phyloP scores from a whole-genome alignment of 768 basidiomycete genomes.

The Pleurotus cornucopiae region DNA sequence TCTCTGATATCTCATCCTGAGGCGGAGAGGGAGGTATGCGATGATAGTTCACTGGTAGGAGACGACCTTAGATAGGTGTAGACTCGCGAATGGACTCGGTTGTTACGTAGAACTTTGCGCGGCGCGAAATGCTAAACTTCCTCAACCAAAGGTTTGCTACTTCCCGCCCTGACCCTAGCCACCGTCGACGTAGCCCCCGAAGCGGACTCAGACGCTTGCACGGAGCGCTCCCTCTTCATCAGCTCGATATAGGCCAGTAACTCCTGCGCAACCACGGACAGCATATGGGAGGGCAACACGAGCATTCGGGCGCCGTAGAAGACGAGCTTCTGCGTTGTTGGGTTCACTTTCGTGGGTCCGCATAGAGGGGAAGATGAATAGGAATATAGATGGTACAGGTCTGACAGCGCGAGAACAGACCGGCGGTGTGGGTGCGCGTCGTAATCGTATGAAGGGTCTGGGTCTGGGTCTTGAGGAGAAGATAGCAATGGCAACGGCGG shows the following conservation, averaged over 20 bases:
- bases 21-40: too few species aligned
- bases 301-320: slow-evolving; percentile 68
- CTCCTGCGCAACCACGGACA: slow-evolving; percentile 42
- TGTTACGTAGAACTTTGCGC: too few species aligned
- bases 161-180: too few species aligned
- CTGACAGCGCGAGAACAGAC: slow-evolving; percentile 50
- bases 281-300: slow-evolving; percentile 37
- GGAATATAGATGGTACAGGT: slow-evolving; percentile 38
- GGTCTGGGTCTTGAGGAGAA: neutral
- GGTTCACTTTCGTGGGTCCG: slow-evolving; percentile 18
- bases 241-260: slow-evolving; percentile 14
- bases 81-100: too few species aligned
- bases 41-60: too few species aligned
- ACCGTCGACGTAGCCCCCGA: too few species aligned
- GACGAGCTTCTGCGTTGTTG: slow-evolving; percentile 54
- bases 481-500: slow-evolving; percentile 1
- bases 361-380: too few species aligned
- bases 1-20: neutral
- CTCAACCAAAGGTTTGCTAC: too few species aligned
- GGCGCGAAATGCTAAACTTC: too few species aligned
- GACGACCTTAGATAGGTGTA: too few species aligned
- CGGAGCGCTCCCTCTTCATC: neutral
- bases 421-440: slow-evolving; percentile 34
- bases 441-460: slow-evolving; percentile 16
- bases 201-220: neutral